Percentiles rank a stretch among this genome's conserved stretches.
These are phyloP conservation scores for Cyberlindnera maclurae DNA, from an alignment of 805 yeast genomes.

Conservation along the genomic window DNA sequence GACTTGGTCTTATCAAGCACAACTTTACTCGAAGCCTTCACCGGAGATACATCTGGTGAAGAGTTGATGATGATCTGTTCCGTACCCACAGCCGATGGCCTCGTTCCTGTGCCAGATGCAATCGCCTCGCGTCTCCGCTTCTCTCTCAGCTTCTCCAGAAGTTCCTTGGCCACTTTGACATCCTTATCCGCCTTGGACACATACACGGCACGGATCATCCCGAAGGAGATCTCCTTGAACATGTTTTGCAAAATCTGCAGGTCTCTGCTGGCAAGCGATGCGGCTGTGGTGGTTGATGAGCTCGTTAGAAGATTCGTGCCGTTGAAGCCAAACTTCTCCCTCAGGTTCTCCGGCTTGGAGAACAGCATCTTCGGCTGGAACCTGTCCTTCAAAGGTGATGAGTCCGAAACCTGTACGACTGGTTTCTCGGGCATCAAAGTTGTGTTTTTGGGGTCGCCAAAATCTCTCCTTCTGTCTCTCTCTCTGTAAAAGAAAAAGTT, in stretches of 20 bases:
- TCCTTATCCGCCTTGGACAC: constrained; percentile 29
- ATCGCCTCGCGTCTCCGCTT: constrained; percentile 19
- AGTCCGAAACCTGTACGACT: constrained; percentile 43
- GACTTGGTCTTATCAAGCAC: constrained; percentile 30
- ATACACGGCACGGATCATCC: constrained; percentile 32
- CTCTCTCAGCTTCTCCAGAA: constrained; percentile 26
- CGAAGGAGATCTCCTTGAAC: constrained; percentile 28
- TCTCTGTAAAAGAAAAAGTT: too few species aligned
- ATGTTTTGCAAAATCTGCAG: constrained; percentile 20
- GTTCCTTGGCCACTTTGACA: constrained; percentile 26
- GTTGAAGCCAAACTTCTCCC: constrained; percentile 38
- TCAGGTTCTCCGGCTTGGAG: constrained; percentile 17
- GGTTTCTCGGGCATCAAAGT: constrained; percentile 14
- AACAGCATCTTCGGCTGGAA: constrained; percentile 14
- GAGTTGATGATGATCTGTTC: constrained; percentile 17
- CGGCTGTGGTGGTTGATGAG: constrained; percentile 5
- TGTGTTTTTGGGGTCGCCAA: too few species aligned
- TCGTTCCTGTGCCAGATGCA: neutral
- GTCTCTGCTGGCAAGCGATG: constrained; percentile 14
- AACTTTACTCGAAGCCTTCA: constrained; percentile 29
- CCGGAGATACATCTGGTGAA: constrained; percentile 23
- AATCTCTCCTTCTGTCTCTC: too few species aligned
- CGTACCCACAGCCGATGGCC: neutral
- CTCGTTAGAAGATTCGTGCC: constrained; percentile 19
- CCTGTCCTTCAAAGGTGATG: constrained; percentile 33